A percentile compares a stretch with the other conserved stretches of the same genome.
These are phyloP conservation scores for Clavariopsis aquatica DNA, from an alignment of 495 filamentous ascomycete genomes.

Conservation along the genomic window DNA sequence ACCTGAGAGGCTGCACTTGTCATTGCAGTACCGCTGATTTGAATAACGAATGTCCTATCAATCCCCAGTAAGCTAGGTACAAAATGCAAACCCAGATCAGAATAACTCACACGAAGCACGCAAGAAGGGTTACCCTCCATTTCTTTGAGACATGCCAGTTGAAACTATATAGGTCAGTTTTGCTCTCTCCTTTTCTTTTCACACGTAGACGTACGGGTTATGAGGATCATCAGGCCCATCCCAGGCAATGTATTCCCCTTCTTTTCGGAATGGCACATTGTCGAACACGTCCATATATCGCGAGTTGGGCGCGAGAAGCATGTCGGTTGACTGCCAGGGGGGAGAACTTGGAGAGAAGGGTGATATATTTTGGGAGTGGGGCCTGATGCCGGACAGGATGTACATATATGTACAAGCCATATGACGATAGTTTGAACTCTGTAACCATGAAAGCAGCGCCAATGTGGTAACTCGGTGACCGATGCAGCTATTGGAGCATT, in stretches of 20 bases:
- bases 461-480: too few relatives aligned
- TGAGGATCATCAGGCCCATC: conserved; percentile 35
- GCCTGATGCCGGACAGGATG: too few relatives aligned
- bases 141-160: conserved; percentile 41
- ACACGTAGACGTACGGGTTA: conserved; percentile 30
- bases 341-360: too few relatives aligned
- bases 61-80: conserved; percentile 12
- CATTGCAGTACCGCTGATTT: conserved; percentile 52
- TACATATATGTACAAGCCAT: too few relatives aligned
- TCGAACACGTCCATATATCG: conserved; percentile 3
- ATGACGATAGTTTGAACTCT: too few relatives aligned
- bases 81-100: not conserved
- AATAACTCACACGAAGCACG: conserved; percentile 33
- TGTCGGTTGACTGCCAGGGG: too few relatives aligned
- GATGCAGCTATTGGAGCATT: not conserved
- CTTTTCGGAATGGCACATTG: not conserved
- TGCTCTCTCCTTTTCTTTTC: not conserved
- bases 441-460: too few relatives aligned
- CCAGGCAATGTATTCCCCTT: conserved; percentile 32
- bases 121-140: conserved; percentile 41
- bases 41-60: conserved; percentile 36
- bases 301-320: conserved; percentile 9
- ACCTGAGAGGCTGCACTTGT: conserved; percentile 48
- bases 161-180: conserved; percentile 20
- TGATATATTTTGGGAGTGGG: too few relatives aligned